Base-by-base conservation (phyloP, 2,329 filamentous ascomycete genomes). In the Verticillium longisporum region DNA sequence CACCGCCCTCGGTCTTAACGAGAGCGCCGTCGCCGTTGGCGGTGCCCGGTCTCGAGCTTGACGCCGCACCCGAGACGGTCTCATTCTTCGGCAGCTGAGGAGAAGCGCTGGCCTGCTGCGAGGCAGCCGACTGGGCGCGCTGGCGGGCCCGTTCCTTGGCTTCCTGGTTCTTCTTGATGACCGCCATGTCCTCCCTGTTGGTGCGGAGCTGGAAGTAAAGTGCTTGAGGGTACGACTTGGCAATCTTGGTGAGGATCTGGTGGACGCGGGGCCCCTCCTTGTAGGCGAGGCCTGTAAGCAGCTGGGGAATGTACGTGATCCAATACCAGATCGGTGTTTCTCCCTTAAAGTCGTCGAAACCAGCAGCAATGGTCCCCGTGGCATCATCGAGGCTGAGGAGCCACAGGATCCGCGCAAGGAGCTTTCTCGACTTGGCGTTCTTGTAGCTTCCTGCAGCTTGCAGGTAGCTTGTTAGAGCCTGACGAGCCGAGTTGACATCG, bases 251-350 rank as follows among this genome's bases (percentile, higher is more conserved):
- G 18, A 99, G 83, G 57, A 99, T 91, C 58, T 86, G 85, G 72
- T 95, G 90, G 55, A 94, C 91, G 56, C 96, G 89, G 4, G 88
- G 87, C 13, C 92, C 94, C 75, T 99, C 96, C 68, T 94, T 93
- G 70, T 97, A 89, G 2, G 91, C 91, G 58, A 99, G 82, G 58
- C 94, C 95, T 54, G 92, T 94, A 34, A 99, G 85, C 53, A 99
- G 83, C 74, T 99, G 95, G 18, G 95, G 95, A 65, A 99, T 98
- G 73, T 96, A 99, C 0, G 94, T 98, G 67, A 98, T 97, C 95
- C 95, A 99, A 77, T 98, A 99, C 95, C 95, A 99, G 13, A 96
- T 92, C 0, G 93, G 92, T 2, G 92, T 96, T 68, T 99, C 96
- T 58, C 95, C 95, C 79, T 98, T 97, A 78, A 95, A 99, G 67